These are phyloP conservation scores for Sporothrix humicola DNA, from an alignment of 2,329 filamentous ascomycete species.

Conservation along the genomic window DNA sequence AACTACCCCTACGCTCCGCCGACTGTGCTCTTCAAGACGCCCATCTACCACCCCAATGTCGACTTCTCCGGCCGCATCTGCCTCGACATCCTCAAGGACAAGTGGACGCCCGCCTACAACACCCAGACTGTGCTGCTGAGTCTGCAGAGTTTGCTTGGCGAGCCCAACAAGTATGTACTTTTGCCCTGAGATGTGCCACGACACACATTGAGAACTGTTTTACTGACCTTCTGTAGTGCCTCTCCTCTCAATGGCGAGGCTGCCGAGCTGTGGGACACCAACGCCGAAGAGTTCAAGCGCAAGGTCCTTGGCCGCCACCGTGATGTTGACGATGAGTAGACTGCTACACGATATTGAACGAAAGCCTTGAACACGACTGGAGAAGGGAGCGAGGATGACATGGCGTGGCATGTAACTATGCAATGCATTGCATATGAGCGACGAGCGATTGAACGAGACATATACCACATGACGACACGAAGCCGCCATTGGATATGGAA, in stretches of 20 bases:
- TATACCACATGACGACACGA: not conserved
- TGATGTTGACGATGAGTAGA: conserved; percentile 67
- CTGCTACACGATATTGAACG: too few relatives aligned
- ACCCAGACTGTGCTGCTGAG: conserved; percentile 92
- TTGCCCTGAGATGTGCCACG: not conserved
- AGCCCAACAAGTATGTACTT: conserved; percentile 85
- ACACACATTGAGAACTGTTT: too few relatives aligned
- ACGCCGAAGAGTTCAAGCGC: conserved; percentile 84
- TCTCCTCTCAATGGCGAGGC: conserved; percentile 96
- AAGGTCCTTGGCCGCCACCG: conserved; percentile 68
- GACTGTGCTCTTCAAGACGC: conserved; percentile 94
- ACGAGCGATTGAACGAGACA: not conserved
- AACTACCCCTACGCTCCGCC: conserved; percentile 95
- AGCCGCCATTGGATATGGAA: conserved; percentile 33
- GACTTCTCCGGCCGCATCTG: conserved; percentile 98
- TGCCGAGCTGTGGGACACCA: conserved; percentile 92
- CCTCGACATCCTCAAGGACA: conserved; percentile 97
- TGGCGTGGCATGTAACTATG: too few relatives aligned
- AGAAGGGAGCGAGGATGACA: not conserved
- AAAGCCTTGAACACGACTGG: not conserved
- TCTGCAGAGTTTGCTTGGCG: conserved; percentile 90
- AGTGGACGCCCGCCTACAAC: conserved; percentile 98
- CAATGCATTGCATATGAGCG: not conserved
- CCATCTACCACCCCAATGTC: conserved; percentile 98
- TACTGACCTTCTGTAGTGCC: conserved; percentile 61